A percentile compares a stretch with the other conserved stretches of the same genome.
Conservation (phyloP, 345 rosid genomes). For the Garcia nutans region DNA sequence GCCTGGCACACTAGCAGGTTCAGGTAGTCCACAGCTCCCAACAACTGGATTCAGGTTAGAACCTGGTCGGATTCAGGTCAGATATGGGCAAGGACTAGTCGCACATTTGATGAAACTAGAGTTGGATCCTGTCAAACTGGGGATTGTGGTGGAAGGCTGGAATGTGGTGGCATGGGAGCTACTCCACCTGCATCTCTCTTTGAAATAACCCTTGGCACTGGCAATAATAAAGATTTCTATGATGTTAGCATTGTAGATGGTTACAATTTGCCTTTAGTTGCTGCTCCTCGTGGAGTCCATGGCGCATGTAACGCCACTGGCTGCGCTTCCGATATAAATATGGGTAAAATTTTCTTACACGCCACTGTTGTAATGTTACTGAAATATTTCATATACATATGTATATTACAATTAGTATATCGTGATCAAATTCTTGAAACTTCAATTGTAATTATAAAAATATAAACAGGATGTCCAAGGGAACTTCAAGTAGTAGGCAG, state of each 20-base stretch:
- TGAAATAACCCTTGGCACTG: slow-evolving; percentile 68
- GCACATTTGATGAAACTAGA: slow-evolving; percentile 63
- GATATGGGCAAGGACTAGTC: slow-evolving; percentile 88
- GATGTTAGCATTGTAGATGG: slow-evolving; percentile 88
- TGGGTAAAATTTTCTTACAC: slow-evolving; percentile 37
- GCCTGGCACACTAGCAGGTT: slow-evolving; percentile 82
- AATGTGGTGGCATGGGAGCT: slow-evolving; percentile 72
- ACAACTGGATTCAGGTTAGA: slow-evolving; percentile 66
- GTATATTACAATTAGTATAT: no score
- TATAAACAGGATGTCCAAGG: slow-evolving; percentile 65
- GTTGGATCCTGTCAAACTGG: slow-evolving; percentile 69
- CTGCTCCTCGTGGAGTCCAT: slow-evolving; percentile 56
- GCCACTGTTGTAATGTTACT: no score
- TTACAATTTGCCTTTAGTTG: slow-evolving; percentile 79
- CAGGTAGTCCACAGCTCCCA: slow-evolving; percentile 71
- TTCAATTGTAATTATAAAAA: background rate
- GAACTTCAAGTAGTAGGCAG: slow-evolving; percentile 86
- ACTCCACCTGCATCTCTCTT: slow-evolving; percentile 83
- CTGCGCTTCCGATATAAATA: slow-evolving; percentile 61
- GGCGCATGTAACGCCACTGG: slow-evolving; percentile 83
- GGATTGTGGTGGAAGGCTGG: slow-evolving; percentile 76
- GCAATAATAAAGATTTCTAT: slow-evolving; percentile 57
- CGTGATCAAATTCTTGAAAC: background rate
- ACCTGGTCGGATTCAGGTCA: slow-evolving; percentile 84
- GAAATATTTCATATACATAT: no score